A percentile compares a stretch with the other conserved stretches of the same genome.
phyloP scores from a whole-genome alignment of 2,329 filamentous ascomycete genomes.

The Botrytis byssoidea region DNA sequence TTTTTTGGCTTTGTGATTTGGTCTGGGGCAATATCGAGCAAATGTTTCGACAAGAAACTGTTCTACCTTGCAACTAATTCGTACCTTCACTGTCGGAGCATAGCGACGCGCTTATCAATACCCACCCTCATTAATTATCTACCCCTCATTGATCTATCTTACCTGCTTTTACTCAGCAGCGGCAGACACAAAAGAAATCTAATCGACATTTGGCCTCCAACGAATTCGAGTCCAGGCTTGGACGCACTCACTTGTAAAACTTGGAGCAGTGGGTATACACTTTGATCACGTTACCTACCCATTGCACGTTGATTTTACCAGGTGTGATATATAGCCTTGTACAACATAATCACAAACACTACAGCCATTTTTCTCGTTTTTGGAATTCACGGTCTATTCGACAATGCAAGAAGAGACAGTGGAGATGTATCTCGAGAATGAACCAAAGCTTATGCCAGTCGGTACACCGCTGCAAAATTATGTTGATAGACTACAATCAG shows the following conservation, averaged over 20 bases:
- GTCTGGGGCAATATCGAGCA: not conserved
- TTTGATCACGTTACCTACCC: not conserved
- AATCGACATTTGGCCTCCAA: not conserved
- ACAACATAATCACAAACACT: not conserved
- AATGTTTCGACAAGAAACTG: not conserved
- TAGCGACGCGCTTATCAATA: not conserved
- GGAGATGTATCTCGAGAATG: slow-evolving; percentile 3
- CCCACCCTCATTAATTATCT: not conserved
- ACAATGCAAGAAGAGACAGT: slow-evolving; percentile 13
- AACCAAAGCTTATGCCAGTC: slow-evolving; percentile 5
- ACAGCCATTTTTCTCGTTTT: not conserved
- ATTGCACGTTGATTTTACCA: not conserved
- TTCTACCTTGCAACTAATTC: not conserved
- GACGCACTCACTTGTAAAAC: not conserved
- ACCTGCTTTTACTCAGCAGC: not conserved
- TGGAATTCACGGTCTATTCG: not conserved
- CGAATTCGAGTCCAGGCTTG: not conserved
- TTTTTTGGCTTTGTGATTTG: not conserved
- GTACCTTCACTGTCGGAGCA: not conserved
- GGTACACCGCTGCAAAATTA: slow-evolving; percentile 5
- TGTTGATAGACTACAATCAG: slow-evolving; percentile 9
- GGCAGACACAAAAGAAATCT: not conserved
- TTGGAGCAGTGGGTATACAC: not conserved
- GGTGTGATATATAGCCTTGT: slow-evolving; percentile 1
- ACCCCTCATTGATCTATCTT: not conserved